These are phyloP conservation scores for Saccharum officinarum DNA, from an alignment of 176 grass and related monocot genomes.

Conservation along the genomic window DNA sequence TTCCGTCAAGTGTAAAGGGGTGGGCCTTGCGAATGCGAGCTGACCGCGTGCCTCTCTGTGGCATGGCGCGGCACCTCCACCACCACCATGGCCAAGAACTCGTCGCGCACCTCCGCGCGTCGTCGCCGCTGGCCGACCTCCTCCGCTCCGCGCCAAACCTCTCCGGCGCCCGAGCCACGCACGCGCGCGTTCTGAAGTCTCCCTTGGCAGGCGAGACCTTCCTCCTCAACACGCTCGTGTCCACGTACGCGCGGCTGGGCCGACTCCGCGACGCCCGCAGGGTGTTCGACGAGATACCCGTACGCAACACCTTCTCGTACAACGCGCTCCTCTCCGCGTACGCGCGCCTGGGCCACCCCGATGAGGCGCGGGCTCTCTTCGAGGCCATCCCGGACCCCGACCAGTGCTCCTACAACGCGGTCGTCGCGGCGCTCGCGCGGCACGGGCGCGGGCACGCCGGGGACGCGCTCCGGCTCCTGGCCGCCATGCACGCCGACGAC, in stretches of 20 bases:
- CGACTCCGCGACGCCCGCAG: constrained; percentile 41
- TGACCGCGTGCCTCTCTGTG: not conserved
- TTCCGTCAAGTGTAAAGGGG: not conserved
- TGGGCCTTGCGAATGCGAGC: not conserved
- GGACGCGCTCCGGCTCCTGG: constrained; percentile 42
- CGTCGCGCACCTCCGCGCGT: constrained; percentile 16
- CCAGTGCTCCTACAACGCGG: constrained; percentile 56
- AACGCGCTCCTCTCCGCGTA: constrained; percentile 44
- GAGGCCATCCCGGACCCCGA: constrained; percentile 43
- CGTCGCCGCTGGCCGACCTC: constrained; percentile 44
- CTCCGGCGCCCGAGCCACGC: not conserved
- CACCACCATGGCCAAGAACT: not conserved
- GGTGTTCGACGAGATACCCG: constrained; percentile 48
- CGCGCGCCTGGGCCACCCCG: constrained; percentile 35
- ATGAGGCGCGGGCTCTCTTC: constrained; percentile 36
- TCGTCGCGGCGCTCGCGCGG: constrained; percentile 48
- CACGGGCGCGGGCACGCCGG: constrained; percentile 19
- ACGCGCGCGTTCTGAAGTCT: constrained; percentile 31
- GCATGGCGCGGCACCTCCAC: constrained; percentile 23
- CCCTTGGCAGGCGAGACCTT: constrained; percentile 44
- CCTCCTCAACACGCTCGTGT: constrained; percentile 54
- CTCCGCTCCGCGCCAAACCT: constrained; percentile 36
- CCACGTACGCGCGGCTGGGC: constrained; percentile 47
- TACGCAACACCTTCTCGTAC: constrained; percentile 48
- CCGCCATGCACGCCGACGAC: constrained; percentile 57